Evolutionary conservation across 164 flowering plant species (phyloP).

Genomic region (Berberis thunbergii): DNA sequence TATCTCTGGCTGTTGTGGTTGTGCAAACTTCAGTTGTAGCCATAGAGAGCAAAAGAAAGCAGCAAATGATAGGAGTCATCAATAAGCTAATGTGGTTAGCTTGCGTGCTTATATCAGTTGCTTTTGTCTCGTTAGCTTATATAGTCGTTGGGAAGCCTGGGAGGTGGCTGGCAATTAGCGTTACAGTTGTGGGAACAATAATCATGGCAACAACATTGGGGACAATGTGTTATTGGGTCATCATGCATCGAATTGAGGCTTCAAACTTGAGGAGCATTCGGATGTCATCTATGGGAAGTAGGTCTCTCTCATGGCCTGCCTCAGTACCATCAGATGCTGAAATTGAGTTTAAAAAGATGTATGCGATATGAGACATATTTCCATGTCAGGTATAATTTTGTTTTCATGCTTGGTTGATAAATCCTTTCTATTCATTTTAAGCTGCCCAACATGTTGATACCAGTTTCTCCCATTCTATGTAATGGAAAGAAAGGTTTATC

Average conservation of each 20-base stretch:
- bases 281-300: conserved; percentile 43
- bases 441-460: too few relatives aligned
- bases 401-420: neutral
- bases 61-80: conserved; percentile 81
- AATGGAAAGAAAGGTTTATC: too few relatives aligned
- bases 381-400: conserved; percentile 7
- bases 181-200: conserved; percentile 59
- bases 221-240: conserved; percentile 74
- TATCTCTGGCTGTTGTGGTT: conserved; percentile 56
- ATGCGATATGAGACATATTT: conserved; percentile 44
- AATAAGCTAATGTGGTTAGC: conserved; percentile 99
- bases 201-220: conserved; percentile 79
- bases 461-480: too few relatives aligned
- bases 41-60: conserved; percentile 48
- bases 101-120: conserved; percentile 70
- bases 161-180: conserved; percentile 72
- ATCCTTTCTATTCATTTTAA: too few relatives aligned
- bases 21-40: conserved; percentile 93
- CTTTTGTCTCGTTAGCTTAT: conserved; percentile 65
- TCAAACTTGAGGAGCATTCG: conserved; percentile 38
- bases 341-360: conserved; percentile 64
- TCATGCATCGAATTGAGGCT: conserved; percentile 63
- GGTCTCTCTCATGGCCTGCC: conserved; percentile 39
- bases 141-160: conserved; percentile 62
- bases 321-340: conserved; percentile 57